Evolutionary conservation across 768 basidiomycete genomes (phyloP).

Genomic region (Lyophyllum shimeji): DNA sequence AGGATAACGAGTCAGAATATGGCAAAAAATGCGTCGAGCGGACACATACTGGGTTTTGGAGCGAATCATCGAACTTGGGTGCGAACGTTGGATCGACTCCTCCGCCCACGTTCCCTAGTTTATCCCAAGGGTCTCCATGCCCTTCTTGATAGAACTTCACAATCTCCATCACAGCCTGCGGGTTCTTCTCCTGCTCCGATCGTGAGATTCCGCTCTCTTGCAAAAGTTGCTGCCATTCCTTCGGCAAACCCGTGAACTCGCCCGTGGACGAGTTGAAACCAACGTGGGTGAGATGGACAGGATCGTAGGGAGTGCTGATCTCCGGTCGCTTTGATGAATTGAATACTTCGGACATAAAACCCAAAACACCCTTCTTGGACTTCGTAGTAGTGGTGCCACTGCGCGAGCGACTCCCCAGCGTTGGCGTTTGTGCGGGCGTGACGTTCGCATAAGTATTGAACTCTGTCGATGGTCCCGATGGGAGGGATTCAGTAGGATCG

Average conservation of each 20-base stretch:
- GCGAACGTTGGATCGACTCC: slow-evolving; percentile 25
- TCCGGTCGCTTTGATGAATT: slow-evolving; percentile 76
- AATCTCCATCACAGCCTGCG: slow-evolving; percentile 97
- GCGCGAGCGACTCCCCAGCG: slow-evolving; percentile 37
- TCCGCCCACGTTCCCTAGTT: slow-evolving; percentile 64
- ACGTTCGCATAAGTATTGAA: slow-evolving; percentile 20
- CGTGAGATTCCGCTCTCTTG: slow-evolving; percentile 95
- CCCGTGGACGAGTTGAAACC: slow-evolving; percentile 99
- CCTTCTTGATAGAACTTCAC: slow-evolving; percentile 98
- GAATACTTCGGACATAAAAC: slow-evolving; percentile 71
- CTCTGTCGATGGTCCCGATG: slow-evolving; percentile 32
- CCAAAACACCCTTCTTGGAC: slow-evolving; percentile 68
- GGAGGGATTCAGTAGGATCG: slow-evolving; percentile 43
- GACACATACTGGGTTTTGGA: slow-evolving; percentile 55
- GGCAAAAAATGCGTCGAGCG: slow-evolving; percentile 15
- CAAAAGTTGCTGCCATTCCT: slow-evolving; percentile 98
- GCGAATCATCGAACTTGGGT: slow-evolving; percentile 44
- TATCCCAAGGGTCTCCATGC: slow-evolving; percentile 81
- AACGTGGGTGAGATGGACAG: slow-evolving; percentile 98
- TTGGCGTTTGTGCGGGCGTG: slow-evolving; percentile 18
- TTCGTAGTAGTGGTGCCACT: slow-evolving; percentile 47
- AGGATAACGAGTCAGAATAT: slow-evolving; percentile 10
- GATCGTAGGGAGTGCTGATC: slow-evolving; percentile 98
- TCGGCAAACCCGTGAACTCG: slow-evolving; percentile 96
- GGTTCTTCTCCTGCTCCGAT: slow-evolving; percentile 95